Base-by-base conservation (phyloP, 2,329 filamentous ascomycete genomes). In the Trichoderma gracile region DNA sequence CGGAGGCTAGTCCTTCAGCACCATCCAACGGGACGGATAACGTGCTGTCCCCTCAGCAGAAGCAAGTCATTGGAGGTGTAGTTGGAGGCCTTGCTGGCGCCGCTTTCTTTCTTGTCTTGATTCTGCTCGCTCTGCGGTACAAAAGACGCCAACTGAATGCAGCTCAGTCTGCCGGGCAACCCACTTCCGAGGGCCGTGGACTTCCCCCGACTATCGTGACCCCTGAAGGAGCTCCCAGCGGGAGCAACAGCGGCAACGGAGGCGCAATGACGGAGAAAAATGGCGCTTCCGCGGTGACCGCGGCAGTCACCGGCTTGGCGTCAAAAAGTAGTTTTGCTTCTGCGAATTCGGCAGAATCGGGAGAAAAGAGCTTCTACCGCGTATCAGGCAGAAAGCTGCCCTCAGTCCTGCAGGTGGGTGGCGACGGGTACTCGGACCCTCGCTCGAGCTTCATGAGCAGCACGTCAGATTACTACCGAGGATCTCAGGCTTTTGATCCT, bases 361-460 rank as follows among this genome's bases (percentile, higher is more conserved):
- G 78, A 30, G 86, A 89, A 71, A 78, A 80, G 66, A 84, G 86
- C 0, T 90, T 90, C 72, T 84, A 88, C 67, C 84, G 86, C 33
- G 83, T 90, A 2, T 87, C 87, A 6, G 87, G 87, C 66, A 82
- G 82, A 70, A 89, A 89, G 70, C 73, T 90, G 64, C 84, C 85
- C 3, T 86, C 87, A 2, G 86, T 89, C 10, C 75, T 89, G 43
- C 80, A 85, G 65, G 80, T 79, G 53, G 86, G 87, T 15, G 87
- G 86, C 6, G 86, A 89, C 71, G 87, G 87, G 1, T 89, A 86
- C 73, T 80, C 81, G 21, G 85, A 85, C 65, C 80, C 78, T 9
- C 74, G 76, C 5, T 73, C 74, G 58, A 79, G 75, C 68, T 73
- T 78, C 54, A 74, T 81, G 69, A 86, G 82, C 69, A 80, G 78